Base-by-base conservation (phyloP, 2,329 filamentous ascomycete species). In the Gnomoniopsis smithogilvyi region DNA sequence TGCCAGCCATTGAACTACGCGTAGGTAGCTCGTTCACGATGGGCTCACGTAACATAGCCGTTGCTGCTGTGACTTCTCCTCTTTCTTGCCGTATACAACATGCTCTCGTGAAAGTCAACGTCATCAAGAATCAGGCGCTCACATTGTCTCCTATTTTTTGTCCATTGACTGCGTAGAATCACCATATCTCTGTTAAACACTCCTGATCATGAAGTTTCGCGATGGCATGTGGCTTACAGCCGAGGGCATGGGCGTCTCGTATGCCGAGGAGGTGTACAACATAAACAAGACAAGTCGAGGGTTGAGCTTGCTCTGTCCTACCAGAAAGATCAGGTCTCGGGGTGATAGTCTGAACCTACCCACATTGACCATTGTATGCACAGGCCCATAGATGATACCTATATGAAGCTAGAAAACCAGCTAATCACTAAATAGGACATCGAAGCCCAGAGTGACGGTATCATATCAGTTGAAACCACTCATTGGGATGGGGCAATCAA, bases 141-240 rank as follows among this genome's bases (percentile, higher is more conserved):
- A 41, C 3, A 41, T 41, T 15, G 38, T 15, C 43, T 45, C 19
- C 33, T 21, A 46, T 36, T 24, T 17, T 49, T 11, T 36, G 6
- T 59, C 3, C 3, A 38, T 21, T 19, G 19, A 45, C 11, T 10
- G 10, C 22, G 24, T 36, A 34, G 11, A n/a, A 26, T 11, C 26
- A 36, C 15, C 6, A 22, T 22, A 22, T 36, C 26, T 17, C 26
- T 10, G 22, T 12, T 46, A 8, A 11, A 22, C 19, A 19, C 22
- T 15, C 6, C 6, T 36, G 8, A 45, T 65, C 47, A 85, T 85
- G 83, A 85, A 83, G 74, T 85, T 86, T 65, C 81, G 82, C 64
- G 82, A 86, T 80, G 82, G 82, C 64, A 86, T 88, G 86, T 89
- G 87, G 87, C 75, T 88, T 51, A 78, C 80, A 46, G 84, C 81